A percentile compares a stretch with the other conserved stretches of the same genome.
Evolutionary conservation across 2,329 filamentous ascomycete species (phyloP).

Genomic region (Sphaerulina populicola): DNA sequence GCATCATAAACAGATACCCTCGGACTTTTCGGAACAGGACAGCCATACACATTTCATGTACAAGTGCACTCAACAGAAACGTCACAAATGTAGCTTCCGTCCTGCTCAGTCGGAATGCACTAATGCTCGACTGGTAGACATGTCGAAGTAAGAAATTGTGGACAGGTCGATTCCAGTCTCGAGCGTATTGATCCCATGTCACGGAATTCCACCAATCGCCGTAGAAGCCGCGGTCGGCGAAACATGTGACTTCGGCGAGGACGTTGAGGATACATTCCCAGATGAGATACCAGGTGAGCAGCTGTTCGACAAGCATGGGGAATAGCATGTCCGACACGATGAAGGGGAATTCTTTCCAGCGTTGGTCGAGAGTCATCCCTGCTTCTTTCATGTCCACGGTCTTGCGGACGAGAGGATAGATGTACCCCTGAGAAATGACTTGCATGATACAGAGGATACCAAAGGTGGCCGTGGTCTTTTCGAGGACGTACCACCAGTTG

Average conservation of each 20-base stretch:
- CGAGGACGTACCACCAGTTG: constrained; percentile 65
- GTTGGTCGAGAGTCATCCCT: constrained; percentile 51
- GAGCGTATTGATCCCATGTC: constrained; percentile 66
- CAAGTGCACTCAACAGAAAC: constrained; percentile 61
- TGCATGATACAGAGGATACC: constrained; percentile 72
- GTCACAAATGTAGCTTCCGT: constrained; percentile 66
- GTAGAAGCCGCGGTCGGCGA: constrained; percentile 50
- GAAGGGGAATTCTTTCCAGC: constrained; percentile 63
- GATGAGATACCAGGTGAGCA: constrained; percentile 72
- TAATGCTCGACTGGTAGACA: constrained; percentile 71
- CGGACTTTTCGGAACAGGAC: constrained; percentile 70
- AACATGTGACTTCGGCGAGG: constrained; percentile 65
- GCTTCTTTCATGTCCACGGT: constrained; percentile 60
- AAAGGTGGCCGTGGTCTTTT: constrained; percentile 62
- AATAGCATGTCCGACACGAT: constrained; percentile 68
- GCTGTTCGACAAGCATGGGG: constrained; percentile 69
- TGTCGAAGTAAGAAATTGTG: constrained; percentile 70
- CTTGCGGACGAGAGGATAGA: constrained; percentile 65
- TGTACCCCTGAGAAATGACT: constrained; percentile 65
- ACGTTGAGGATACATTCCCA: constrained; percentile 64
- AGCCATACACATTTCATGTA: constrained; percentile 73
- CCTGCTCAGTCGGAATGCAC: constrained; percentile 60
- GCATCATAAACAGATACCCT: constrained; percentile 63
- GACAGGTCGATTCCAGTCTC: constrained; percentile 75
- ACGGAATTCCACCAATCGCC: constrained; percentile 41